phyloP scores from a whole-genome alignment of 2,329 filamentous ascomycete species.

The Exophiala viscosa region DNA sequence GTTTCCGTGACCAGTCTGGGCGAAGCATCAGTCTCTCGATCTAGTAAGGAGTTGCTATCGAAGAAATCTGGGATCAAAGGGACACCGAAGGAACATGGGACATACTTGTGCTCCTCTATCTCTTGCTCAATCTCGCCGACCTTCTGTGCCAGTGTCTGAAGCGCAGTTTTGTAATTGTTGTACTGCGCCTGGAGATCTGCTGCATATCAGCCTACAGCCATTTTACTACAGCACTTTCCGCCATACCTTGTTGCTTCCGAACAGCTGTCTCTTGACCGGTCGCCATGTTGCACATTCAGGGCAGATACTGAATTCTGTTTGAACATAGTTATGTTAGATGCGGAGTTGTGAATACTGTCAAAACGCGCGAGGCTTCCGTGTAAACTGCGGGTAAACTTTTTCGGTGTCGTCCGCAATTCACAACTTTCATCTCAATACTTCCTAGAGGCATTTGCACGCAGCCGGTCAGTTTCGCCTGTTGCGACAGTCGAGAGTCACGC shows the following conservation, averaged over 20 bases:
- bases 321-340: background rate
- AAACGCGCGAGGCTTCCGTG: constrained; percentile 7
- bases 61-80: background rate
- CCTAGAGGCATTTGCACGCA: background rate
- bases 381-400: constrained; percentile 25
- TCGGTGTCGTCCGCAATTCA: background rate
- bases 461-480: background rate
- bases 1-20: constrained; percentile 89
- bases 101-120: constrained; percentile 95
- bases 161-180: constrained; percentile 59
- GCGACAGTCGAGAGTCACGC: background rate
- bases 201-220: constrained; percentile 5
- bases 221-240: background rate
- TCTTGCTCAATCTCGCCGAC: constrained; percentile 98
- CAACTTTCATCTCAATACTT: background rate
- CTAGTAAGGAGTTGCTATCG: background rate
- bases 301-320: too few species aligned
- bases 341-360: background rate
- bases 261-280: constrained; percentile 23
- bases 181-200: constrained; percentile 50
- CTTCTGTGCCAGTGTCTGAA: constrained; percentile 91
- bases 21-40: background rate
- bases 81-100: constrained; percentile 18
- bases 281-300: constrained; percentile 20
- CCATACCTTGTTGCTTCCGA: constrained; percentile 46